A percentile compares a stretch with the other conserved stretches of the same genome.
phyloP scores from a whole-genome alignment of 176 grass and related monocot genomes.

The Pharus latifolius region DNA sequence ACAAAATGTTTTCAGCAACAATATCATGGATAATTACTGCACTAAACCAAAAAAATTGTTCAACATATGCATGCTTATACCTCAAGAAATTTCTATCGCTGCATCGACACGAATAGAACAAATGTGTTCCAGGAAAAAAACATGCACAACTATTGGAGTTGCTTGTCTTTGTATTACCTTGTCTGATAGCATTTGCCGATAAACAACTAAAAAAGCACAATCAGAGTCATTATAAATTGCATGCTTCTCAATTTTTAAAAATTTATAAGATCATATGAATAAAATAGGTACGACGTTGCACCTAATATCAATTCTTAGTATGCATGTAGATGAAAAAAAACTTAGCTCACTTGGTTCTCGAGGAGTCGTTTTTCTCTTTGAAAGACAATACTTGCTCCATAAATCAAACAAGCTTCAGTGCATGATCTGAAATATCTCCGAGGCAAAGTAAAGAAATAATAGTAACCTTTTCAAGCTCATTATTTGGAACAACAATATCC shows the following conservation, averaged over 20 bases:
- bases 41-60: too few species aligned
- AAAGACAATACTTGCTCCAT: conserved; percentile 36
- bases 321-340: neutral
- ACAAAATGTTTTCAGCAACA: too few species aligned
- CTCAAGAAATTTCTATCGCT: conserved; percentile 22
- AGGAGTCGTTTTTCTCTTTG: conserved; percentile 28
- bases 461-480: conserved; percentile 49
- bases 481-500: conserved; percentile 36
- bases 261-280: too few species aligned
- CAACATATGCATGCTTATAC: conserved; percentile 29
- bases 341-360: conserved; percentile 17
- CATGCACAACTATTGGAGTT: too few species aligned
- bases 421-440: neutral
- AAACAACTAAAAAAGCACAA: too few species aligned
- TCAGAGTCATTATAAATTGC: too few species aligned
- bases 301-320: neutral
- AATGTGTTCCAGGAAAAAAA: too few species aligned
- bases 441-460: neutral
- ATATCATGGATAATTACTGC: too few species aligned
- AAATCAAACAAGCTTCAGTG: neutral
- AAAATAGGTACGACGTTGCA: too few species aligned
- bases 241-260: too few species aligned
- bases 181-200: too few species aligned
- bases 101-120: conserved; percentile 1
- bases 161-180: too few species aligned